Evolutionary conservation across 1,139 yeast species (phyloP).

Genomic region (Zygosaccharomyces pseudobailii): DNA sequence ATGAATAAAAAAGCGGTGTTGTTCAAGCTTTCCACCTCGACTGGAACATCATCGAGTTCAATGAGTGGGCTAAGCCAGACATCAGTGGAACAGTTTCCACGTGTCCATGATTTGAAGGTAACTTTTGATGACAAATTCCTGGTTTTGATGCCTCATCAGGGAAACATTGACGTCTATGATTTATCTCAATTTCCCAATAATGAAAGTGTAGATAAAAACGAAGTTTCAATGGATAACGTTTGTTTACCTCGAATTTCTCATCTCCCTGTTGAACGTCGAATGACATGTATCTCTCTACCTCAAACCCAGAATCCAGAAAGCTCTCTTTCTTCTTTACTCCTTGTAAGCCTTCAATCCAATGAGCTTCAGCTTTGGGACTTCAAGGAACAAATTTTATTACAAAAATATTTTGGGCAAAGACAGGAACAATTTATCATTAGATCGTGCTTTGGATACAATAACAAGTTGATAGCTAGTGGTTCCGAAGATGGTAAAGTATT

Average conservation of each 20-base stretch:
- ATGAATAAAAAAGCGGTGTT: slow-evolving; percentile 37
- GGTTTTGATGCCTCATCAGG: slow-evolving; percentile 60
- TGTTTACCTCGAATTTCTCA: slow-evolving; percentile 20
- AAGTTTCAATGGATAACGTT: slow-evolving; percentile 10
- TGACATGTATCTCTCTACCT: slow-evolving; percentile 48
- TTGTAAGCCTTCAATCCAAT: slow-evolving; percentile 69
- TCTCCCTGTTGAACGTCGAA: slow-evolving; percentile 38
- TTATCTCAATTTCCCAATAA: slow-evolving; percentile 21
- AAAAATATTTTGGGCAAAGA: slow-evolving; percentile 65
- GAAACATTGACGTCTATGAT: slow-evolving; percentile 40
- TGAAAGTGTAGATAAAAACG: slow-evolving; percentile 7
- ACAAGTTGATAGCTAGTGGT: slow-evolving; percentile 71
- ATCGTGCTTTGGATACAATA: slow-evolving; percentile 72
- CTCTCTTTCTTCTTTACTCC: slow-evolving; percentile 35
- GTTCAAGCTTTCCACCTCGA: slow-evolving; percentile 34
- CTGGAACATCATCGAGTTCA: slow-evolving; percentile 5
- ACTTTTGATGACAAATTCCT: slow-evolving; percentile 60
- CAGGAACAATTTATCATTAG: slow-evolving; percentile 69
- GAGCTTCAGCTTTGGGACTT: slow-evolving; percentile 79
- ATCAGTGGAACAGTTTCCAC: slow-evolving; percentile 38
- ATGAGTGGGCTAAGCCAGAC: slow-evolving; percentile 5
- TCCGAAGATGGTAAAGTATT: slow-evolving; percentile 77
- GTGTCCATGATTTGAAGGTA: slow-evolving; percentile 68
- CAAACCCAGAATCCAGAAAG: slow-evolving; percentile 9
- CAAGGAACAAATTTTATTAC: slow-evolving; percentile 44